These are phyloP conservation scores for Barbarea vulgaris DNA, from an alignment of 345 rosid genomes.

Conservation along the genomic window DNA sequence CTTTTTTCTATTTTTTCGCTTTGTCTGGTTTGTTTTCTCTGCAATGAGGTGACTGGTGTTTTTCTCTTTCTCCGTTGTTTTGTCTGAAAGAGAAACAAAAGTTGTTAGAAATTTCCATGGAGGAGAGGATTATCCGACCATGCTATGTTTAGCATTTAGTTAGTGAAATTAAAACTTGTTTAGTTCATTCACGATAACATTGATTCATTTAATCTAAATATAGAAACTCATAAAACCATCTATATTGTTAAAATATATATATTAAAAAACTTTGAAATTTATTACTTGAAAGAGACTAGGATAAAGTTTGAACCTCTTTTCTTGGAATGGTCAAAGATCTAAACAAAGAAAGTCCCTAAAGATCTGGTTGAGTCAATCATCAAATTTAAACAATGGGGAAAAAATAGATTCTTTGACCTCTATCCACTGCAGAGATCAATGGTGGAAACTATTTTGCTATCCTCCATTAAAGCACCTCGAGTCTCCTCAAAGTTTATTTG, in stretches of 20 bases:
- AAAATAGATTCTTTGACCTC: slow-evolving; percentile 23
- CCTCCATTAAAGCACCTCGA: slow-evolving; percentile 45
- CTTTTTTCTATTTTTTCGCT: slow-evolving; percentile 2
- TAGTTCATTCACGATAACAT: neutral
- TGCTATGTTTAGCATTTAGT: slow-evolving; percentile 33
- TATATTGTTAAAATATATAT: slow-evolving; percentile 3
- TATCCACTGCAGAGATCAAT: slow-evolving; percentile 26
- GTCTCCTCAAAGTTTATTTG: slow-evolving; percentile 31
- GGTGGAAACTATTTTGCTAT: slow-evolving; percentile 28
- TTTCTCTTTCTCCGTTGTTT: neutral
- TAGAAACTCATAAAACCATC: slow-evolving; percentile 17
- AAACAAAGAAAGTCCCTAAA: slow-evolving; percentile 34
- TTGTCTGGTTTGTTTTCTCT: slow-evolving; percentile 4
- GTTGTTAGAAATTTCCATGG: slow-evolving; percentile 27
- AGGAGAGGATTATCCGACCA: slow-evolving; percentile 26
- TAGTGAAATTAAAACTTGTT: neutral
- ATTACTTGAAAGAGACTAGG: slow-evolving; percentile 9
- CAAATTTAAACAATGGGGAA: slow-evolving; percentile 28
- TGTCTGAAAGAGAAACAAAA: slow-evolving; percentile 24
- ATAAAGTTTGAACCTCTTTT: slow-evolving; percentile 5
- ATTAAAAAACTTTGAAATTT: neutral
- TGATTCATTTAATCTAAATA: slow-evolving; percentile 20
- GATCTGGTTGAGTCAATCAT: slow-evolving; percentile 31
- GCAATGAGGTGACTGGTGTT: slow-evolving; percentile 1
- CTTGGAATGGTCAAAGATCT: slow-evolving; percentile 26